Evolutionary conservation across 208 protist species (phyloP).

Genomic region (Trypanosoma lewisi): DNA sequence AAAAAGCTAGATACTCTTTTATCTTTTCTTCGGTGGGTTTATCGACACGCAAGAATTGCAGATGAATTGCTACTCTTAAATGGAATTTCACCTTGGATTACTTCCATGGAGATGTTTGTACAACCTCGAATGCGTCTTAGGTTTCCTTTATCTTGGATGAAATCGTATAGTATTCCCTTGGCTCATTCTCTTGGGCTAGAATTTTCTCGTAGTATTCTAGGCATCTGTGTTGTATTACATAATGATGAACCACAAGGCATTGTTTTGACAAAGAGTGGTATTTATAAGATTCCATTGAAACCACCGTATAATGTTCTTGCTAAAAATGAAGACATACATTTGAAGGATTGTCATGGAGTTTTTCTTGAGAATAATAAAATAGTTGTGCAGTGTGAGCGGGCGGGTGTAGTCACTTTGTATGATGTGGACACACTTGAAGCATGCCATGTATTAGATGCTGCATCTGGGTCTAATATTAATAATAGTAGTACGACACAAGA

Average conservation of each 20-base stretch:
- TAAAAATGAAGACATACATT: slow-evolving; percentile 21
- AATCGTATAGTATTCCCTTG: slow-evolving; percentile 46
- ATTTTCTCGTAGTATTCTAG: slow-evolving; percentile 30
- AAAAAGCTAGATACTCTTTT: slow-evolving; percentile 50
- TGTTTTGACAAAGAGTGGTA: slow-evolving; percentile 21
- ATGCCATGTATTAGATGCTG: slow-evolving; percentile 18
- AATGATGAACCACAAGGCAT: slow-evolving; percentile 22
- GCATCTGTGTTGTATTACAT: slow-evolving; percentile 10
- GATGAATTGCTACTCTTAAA: slow-evolving; percentile 22
- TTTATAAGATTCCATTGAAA: slow-evolving; percentile 25
- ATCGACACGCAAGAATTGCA: slow-evolving; percentile 27
- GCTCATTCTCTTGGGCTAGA: slow-evolving; percentile 38
- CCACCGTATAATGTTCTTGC: slow-evolving; percentile 26
- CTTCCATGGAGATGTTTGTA: slow-evolving; percentile 35
- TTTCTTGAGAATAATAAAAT: slow-evolving; percentile 47
- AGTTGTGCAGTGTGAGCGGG: slow-evolving; percentile 38
- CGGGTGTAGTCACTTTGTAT: slow-evolving; percentile 42
- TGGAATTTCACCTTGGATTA: slow-evolving; percentile 35
- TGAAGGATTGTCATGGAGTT: slow-evolving; percentile 35
- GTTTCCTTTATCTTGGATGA: slow-evolving; percentile 35
- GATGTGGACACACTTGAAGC: slow-evolving; percentile 46
- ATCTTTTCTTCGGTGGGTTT: slow-evolving; percentile 52
- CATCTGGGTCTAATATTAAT: no score
- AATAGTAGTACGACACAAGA: neutral
- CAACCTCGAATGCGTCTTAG: slow-evolving; percentile 43